Percentiles rank a stretch among this genome's conserved stretches.
phyloP scores from a whole-genome alignment of 2,329 filamentous ascomycete genomes.

The Pseudocercospora pini-densiflorae region DNA sequence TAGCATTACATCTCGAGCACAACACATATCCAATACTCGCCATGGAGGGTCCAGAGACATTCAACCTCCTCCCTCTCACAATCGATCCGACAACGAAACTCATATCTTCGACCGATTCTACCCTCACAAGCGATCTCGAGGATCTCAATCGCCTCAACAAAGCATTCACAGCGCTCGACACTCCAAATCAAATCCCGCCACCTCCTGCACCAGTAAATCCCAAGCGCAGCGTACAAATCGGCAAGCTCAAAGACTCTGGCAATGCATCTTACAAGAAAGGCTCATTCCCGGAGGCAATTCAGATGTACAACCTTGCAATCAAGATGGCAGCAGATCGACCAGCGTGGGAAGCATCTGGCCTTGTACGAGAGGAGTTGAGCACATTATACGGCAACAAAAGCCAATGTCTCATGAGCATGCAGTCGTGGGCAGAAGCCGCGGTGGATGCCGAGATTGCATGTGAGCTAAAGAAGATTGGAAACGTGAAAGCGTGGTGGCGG shows the following conservation, averaged over 20 bases:
- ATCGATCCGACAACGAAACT: slow-evolving; percentile 83
- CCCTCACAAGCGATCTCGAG: slow-evolving; percentile 58
- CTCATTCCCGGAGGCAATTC: slow-evolving; percentile 74
- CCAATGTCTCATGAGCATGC: slow-evolving; percentile 83
- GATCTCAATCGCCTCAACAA: slow-evolving; percentile 81
- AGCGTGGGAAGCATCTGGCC: slow-evolving; percentile 81
- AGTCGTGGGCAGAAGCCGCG: slow-evolving; percentile 83
- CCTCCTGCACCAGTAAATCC: slow-evolving; percentile 91
- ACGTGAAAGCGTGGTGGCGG: slow-evolving; percentile 95
- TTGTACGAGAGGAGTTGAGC: slow-evolving; percentile 84
- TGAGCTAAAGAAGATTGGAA: slow-evolving; percentile 82
- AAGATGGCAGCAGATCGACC: slow-evolving; percentile 86
- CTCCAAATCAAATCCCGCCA: slow-evolving; percentile 71
- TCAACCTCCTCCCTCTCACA: slow-evolving; percentile 53
- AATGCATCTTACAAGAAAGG: slow-evolving; percentile 82
- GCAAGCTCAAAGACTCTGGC: slow-evolving; percentile 86
- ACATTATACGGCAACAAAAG: slow-evolving; percentile 84
- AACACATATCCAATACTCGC: not conserved
- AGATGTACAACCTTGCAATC: slow-evolving; percentile 82
- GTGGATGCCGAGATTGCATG: slow-evolving; percentile 87
- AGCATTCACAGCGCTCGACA: slow-evolving; percentile 66
- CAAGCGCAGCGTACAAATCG: slow-evolving; percentile 84
- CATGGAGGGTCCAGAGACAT: slow-evolving; percentile 24
- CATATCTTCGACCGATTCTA: slow-evolving; percentile 57
- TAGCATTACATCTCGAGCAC: not conserved